Evolutionary conservation across 176 grass and related monocot species (phyloP), one percentile per base, ranked within the genome.

Genomic region (Oropetium thomaeum): DNA sequence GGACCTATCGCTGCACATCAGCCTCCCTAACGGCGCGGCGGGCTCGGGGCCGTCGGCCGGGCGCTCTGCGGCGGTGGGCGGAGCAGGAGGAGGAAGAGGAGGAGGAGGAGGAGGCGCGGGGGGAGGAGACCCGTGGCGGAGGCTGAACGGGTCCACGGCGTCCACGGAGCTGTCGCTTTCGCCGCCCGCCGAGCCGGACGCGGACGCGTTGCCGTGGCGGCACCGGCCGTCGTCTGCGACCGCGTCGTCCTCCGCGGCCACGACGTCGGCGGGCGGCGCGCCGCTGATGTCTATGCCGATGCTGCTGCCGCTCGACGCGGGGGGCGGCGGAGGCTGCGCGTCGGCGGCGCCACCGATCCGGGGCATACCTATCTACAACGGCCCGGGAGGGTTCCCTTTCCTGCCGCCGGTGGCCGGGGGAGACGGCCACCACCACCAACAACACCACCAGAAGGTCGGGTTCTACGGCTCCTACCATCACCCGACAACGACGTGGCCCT

Each of bases 1-100:
- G 69, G 96, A 99, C 89, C 82, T 99, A 53, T 99, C 96, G 25
- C 80, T 99, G 48, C 88, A 99, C 87, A 99, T 99, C 79, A 95
- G 96, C 79, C 74, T 82, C 17, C 96, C 96, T 0, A 94, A 34
- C 89, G 57, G 31, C 28, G 39, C 49, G 0, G 32, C 73, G 9
- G 29, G 79, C 27, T 12, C 71, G 54, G 51, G 85, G 25, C 25
- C 32, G 77, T 42, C 68, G 25, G 57, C 61, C 37, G 65, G 75
- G 35, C 79, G 65, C 47, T n/a, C n/a, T n/a, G 57, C 32, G 4
- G 53, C 53, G 2, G 53, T 35, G 20, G 73, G 79, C 9, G 73
- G 58, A 11, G 29, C 59, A 1, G 79, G 79, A 16, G 64, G 57
- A 1, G 65, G 39, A 8, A 40, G 7, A 0, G 69, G 71, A 7